Evolutionary conservation across 768 basidiomycete species (phyloP).

Genomic region (Termitomyces sp.): DNA sequence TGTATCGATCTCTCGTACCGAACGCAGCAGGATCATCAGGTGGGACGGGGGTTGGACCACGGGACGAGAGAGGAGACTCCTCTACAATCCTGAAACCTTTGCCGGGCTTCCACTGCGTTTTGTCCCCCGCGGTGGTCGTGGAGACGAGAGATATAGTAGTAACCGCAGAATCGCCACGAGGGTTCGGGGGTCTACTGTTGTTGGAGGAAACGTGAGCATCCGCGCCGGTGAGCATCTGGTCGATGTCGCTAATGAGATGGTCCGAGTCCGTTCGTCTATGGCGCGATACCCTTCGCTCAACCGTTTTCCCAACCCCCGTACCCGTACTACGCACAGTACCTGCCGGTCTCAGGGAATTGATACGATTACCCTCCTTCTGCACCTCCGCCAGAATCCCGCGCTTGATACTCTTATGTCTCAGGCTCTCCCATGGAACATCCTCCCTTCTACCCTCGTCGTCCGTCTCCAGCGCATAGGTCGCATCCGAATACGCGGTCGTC

Average conservation of each 20-base stretch:
- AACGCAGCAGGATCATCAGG: constrained; percentile 16
- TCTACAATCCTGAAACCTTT: constrained; percentile 44
- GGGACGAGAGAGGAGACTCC: constrained; percentile 28
- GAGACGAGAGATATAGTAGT: constrained; percentile 19
- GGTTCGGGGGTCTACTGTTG: constrained; percentile 5
- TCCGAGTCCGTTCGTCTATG: constrained; percentile 29
- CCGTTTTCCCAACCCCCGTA: background rate
- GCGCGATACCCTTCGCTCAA: constrained; percentile 15
- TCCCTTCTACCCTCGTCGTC: constrained; percentile 19
- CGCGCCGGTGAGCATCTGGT: constrained; percentile 4
- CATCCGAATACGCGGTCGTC: constrained; percentile 10
- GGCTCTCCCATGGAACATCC: constrained; percentile 40
- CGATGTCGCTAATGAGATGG: constrained; percentile 19
- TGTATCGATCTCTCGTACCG: constrained; percentile 36
- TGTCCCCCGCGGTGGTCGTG: constrained; percentile 18
- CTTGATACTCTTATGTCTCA: constrained; percentile 51
- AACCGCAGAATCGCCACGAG: constrained; percentile 12
- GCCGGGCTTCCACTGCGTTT: constrained; percentile 27
- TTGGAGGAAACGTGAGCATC: background rate
- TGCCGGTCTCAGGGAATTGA: constrained; percentile 30
- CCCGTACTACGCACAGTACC: constrained; percentile 16
- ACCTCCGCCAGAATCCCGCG: constrained; percentile 47
- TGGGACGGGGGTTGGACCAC: constrained; percentile 11
- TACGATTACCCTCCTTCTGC: constrained; percentile 32
- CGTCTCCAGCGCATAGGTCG: constrained; percentile 19